Evolutionary conservation across 768 basidiomycete genomes (phyloP).

Genomic region (Lactifluus pinguis): DNA sequence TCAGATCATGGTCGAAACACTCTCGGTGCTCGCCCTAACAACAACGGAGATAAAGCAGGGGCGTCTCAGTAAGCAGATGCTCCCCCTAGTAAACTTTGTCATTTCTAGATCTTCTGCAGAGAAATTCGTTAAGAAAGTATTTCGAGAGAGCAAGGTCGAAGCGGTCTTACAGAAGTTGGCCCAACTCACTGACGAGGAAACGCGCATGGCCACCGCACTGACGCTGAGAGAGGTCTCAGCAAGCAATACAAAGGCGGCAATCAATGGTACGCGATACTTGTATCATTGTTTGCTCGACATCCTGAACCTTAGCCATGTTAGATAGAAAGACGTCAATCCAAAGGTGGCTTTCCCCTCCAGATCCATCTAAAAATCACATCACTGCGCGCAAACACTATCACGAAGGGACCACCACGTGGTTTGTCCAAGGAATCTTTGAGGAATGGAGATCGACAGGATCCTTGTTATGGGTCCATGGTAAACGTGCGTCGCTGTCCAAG

Average conservation of each 20-base stretch:
- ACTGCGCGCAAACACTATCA: background rate
- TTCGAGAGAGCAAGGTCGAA: background rate
- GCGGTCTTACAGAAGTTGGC: background rate
- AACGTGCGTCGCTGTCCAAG: background rate
- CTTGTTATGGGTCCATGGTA: background rate
- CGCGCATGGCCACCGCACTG: background rate
- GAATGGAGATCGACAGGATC: background rate
- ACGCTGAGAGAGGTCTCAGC: background rate
- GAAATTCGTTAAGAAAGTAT: background rate
- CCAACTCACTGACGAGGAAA: background rate
- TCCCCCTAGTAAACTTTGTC: background rate
- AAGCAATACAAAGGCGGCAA: background rate
- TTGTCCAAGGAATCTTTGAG: background rate
- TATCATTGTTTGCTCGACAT: background rate
- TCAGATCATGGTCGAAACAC: background rate
- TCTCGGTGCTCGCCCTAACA: background rate
- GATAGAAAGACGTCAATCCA: background rate
- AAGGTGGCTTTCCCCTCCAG: background rate
- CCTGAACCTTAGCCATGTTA: background rate
- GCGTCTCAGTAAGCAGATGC: background rate
- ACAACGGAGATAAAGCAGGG: background rate
- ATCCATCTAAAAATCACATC: background rate
- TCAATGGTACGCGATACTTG: background rate
- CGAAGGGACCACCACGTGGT: background rate
- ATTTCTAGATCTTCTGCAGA: background rate